Evolutionary conservation across 805 yeast species (phyloP).

Genomic region (Metschnikowia kofuensis): DNA sequence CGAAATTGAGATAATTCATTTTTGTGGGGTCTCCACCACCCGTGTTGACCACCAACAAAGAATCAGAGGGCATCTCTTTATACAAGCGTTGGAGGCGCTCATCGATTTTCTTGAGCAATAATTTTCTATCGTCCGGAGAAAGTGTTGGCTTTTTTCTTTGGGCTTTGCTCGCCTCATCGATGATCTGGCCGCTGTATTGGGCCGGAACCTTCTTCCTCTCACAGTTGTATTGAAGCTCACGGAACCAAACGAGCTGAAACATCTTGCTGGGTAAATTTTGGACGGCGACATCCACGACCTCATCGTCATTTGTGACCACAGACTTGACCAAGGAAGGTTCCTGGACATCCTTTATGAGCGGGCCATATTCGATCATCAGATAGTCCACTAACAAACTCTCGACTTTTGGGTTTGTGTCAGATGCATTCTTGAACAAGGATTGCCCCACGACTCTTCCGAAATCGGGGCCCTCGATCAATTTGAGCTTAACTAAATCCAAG

Average conservation of each 20-base stretch:
- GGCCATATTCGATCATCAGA: conserved; percentile 19
- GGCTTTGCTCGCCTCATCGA: conserved; percentile 4
- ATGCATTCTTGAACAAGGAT: conserved; percentile 9
- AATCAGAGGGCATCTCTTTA: conserved; percentile 50
- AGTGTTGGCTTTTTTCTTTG: conserved; percentile 6
- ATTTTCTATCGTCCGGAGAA: conserved; percentile 8
- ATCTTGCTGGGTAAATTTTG: conserved; percentile 37
- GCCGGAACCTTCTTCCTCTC: conserved; percentile 25
- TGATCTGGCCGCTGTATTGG: conserved; percentile 20
- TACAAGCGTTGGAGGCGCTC: conserved; percentile 48
- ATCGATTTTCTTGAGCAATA: conserved; percentile 36
- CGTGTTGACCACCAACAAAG: conserved; percentile 59
- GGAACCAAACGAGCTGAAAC: conserved; percentile 52
- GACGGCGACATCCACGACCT: conserved; percentile 44
- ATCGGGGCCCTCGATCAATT: conserved; percentile 60
- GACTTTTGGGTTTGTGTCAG: conserved; percentile 5
- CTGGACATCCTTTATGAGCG: conserved; percentile 7
- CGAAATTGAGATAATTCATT: conserved; percentile 43
- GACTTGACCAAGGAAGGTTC: conserved; percentile 22
- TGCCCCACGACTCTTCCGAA: conserved; percentile 49
- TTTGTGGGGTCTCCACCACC: conserved; percentile 61
- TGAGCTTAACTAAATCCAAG: conserved; percentile 68
- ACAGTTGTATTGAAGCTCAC: conserved; percentile 52
- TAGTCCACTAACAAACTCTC: conserved; percentile 30
- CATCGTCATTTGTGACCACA: conserved; percentile 58